Percentiles rank a stretch among this genome's conserved stretches.
Evolutionary conservation across 225 moss, liverwort and hornwort species (phyloP).

Genomic region (Thuidium tamariscinum): DNA sequence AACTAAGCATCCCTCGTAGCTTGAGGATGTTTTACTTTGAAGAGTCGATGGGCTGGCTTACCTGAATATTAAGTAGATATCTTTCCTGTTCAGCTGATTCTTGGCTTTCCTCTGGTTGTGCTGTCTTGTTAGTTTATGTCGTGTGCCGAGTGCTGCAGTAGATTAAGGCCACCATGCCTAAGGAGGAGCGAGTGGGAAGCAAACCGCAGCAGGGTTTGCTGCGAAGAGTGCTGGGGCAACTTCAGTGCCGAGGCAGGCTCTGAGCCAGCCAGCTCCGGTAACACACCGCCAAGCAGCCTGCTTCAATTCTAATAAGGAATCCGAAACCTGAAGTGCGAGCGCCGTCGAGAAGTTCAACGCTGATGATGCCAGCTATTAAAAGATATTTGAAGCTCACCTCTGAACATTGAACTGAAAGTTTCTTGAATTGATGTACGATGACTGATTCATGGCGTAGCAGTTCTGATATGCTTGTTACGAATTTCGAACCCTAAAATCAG

Average conservation of each 20-base stretch:
- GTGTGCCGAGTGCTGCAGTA: not conserved
- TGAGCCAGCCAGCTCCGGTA: too few species aligned
- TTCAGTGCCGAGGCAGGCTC: too few species aligned
- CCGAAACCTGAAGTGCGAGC: not conserved
- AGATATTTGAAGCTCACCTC: not conserved
- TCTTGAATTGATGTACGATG: not conserved
- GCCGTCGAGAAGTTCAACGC: not conserved
- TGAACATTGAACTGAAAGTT: not conserved
- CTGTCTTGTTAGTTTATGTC: not conserved
- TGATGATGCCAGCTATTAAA: not conserved
- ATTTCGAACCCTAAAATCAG: not conserved
- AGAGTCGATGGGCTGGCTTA: not conserved
- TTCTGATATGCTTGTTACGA: too few species aligned
- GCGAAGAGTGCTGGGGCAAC: too few species aligned
- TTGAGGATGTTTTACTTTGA: not conserved
- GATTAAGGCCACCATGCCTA: too few species aligned
- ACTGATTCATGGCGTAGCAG: too few species aligned
- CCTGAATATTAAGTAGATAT: not conserved
- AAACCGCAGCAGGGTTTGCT: too few species aligned
- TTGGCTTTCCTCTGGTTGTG: not conserved
- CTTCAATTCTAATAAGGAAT: too few species aligned
- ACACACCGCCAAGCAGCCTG: too few species aligned
- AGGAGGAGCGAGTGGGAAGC: too few species aligned
- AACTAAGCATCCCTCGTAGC: too few species aligned
- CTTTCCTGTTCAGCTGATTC: not conserved